Percentiles rank a stretch among this genome's conserved stretches.
Evolutionary conservation across 305 asterid genomes (phyloP).

Genomic region (Caryopteris hybrid): DNA sequence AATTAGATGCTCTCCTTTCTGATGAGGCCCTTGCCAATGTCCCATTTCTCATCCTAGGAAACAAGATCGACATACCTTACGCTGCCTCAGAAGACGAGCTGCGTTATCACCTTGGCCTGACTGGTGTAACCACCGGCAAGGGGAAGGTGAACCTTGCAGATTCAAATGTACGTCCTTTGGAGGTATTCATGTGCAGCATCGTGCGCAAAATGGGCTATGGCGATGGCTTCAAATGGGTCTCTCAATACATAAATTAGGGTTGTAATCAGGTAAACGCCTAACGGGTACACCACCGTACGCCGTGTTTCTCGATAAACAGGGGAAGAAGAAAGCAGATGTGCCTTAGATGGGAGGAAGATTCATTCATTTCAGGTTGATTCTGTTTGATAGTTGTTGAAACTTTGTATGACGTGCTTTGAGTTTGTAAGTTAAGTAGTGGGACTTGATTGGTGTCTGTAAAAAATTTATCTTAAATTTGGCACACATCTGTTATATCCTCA

Average conservation of each 20-base stretch:
- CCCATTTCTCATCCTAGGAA: constrained; percentile 41
- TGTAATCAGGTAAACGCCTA: neutral
- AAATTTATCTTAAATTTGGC: constrained; percentile 11
- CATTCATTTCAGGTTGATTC: constrained; percentile 35
- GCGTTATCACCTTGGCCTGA: constrained; percentile 41
- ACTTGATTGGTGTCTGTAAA: constrained; percentile 22
- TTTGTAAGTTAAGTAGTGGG: constrained; percentile 36
- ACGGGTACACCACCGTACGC: constrained; percentile 4
- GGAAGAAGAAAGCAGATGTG: constrained; percentile 17
- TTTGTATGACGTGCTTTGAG: constrained; percentile 36
- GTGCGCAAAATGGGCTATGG: constrained; percentile 54
- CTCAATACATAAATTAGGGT: constrained; percentile 44
- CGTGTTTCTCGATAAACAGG: neutral
- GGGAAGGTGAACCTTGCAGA: constrained; percentile 43
- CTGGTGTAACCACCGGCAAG: constrained; percentile 47
- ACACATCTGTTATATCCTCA: neutral
- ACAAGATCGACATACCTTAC: constrained; percentile 45
- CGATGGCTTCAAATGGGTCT: constrained; percentile 49
- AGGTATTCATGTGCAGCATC: constrained; percentile 54
- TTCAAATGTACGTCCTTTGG: constrained; percentile 42
- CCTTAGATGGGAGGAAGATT: constrained; percentile 1
- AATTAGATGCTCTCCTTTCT: constrained; percentile 43
- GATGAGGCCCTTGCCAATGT: constrained; percentile 42
- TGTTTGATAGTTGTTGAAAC: constrained; percentile 36
- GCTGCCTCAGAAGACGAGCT: constrained; percentile 52